Percentiles rank a stretch among this genome's conserved stretches.
Evolutionary conservation across 2,329 filamentous ascomycete species (phyloP).

Genomic region (Hypomyces perniciosus): DNA sequence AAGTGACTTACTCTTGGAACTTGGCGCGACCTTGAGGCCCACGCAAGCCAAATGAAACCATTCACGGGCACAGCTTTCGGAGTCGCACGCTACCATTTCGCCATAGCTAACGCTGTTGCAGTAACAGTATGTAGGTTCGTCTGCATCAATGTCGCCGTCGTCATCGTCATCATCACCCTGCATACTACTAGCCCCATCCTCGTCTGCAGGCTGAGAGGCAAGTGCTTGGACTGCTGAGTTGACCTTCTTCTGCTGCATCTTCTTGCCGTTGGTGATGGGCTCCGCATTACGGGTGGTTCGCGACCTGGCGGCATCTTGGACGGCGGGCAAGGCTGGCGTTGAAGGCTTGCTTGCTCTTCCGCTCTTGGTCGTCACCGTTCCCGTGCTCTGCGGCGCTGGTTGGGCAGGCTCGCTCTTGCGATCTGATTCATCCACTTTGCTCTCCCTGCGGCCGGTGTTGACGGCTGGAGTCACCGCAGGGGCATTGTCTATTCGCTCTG

Average conservation of each 20-base stretch:
- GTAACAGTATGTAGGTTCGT: slow-evolving; percentile 73
- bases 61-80: slow-evolving; percentile 64
- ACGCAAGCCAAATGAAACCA: slow-evolving; percentile 85
- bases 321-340: slow-evolving; percentile 52
- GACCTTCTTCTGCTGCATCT: slow-evolving; percentile 56
- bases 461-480: slow-evolving; percentile 22
- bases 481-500: slow-evolving; percentile 21
- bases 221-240: slow-evolving; percentile 33
- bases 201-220: slow-evolving; percentile 32
- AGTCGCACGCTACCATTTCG: slow-evolving; percentile 79
- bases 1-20: slow-evolving; percentile 59
- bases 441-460: slow-evolving; percentile 37
- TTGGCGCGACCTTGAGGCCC: slow-evolving; percentile 72
- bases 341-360: slow-evolving; percentile 62
- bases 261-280: slow-evolving; percentile 35
- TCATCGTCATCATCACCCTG: slow-evolving; percentile 32
- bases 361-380: slow-evolving; percentile 56
- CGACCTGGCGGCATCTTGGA: slow-evolving; percentile 50
- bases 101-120: slow-evolving; percentile 76
- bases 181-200: slow-evolving; percentile 38
- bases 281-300: slow-evolving; percentile 47
- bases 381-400: slow-evolving; percentile 31
- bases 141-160: slow-evolving; percentile 58
- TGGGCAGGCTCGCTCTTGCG: slow-evolving; percentile 41
- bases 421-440: slow-evolving; percentile 32